Evolutionary conservation across 495 filamentous ascomycete genomes (phyloP).

Genomic region (Penicillium atrosanguineum): DNA sequence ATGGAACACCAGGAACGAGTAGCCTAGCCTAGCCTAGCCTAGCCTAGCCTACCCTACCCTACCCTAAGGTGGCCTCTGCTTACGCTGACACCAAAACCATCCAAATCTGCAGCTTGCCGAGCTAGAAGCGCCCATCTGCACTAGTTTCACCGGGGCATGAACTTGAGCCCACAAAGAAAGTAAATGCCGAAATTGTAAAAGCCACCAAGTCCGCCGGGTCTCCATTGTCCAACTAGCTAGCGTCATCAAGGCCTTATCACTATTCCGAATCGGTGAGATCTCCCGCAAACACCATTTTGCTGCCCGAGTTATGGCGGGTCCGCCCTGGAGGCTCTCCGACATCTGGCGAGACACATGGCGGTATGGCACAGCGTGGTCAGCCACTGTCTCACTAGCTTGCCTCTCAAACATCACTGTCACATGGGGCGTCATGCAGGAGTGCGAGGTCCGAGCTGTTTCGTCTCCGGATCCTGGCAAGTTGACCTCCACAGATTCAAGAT

Average conservation of each 20-base stretch:
- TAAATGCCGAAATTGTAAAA: neutral
- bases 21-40: too few relatives aligned
- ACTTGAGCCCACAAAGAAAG: neutral
- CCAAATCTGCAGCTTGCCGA: neutral
- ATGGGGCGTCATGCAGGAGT: conserved; percentile 12
- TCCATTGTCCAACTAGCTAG: neutral
- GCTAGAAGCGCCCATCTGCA: neutral
- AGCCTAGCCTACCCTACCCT: too few relatives aligned
- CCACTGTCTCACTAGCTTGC: conserved; percentile 7
- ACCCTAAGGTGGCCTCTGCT: neutral
- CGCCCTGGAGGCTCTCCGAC: neutral
- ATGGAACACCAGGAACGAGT: too few relatives aligned
- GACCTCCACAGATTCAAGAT: neutral
- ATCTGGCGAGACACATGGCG: neutral
- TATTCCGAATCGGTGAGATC: neutral
- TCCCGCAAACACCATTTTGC: neutral
- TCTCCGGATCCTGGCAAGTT: neutral
- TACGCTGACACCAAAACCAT: neutral
- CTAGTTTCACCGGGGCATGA: neutral
- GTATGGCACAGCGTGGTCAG: conserved; percentile 3
- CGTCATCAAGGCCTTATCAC: neutral
- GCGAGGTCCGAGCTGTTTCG: conserved; percentile 5
- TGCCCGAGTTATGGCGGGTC: conserved; percentile 3
- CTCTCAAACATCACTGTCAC: conserved; percentile 7
- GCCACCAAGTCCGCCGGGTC: neutral